These are phyloP conservation scores for Colletotrichum orbiculare DNA, from an alignment of 2,329 filamentous ascomycete species.

Conservation along the genomic window DNA sequence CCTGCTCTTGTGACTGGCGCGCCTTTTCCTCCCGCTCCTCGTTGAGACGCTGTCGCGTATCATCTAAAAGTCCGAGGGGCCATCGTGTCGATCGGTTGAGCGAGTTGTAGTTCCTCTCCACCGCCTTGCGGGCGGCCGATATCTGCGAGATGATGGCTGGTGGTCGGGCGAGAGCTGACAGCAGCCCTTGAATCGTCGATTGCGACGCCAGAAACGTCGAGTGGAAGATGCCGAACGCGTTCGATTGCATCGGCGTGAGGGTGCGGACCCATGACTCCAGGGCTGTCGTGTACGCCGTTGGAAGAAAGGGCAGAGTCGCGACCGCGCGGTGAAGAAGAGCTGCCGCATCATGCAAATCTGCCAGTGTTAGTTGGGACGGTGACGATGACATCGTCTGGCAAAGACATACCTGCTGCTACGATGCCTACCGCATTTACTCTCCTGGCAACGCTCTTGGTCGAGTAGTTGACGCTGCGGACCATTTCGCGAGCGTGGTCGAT, in stretches of 20 bases:
- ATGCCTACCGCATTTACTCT: slow-evolving; percentile 80
- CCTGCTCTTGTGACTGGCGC: slow-evolving; percentile 74
- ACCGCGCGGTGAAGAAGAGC: slow-evolving; percentile 64
- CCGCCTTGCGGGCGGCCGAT: slow-evolving; percentile 74
- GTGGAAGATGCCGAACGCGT: slow-evolving; percentile 79
- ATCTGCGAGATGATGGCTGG: slow-evolving; percentile 82
- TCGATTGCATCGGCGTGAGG: slow-evolving; percentile 75
- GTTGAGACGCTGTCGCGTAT: slow-evolving; percentile 83
- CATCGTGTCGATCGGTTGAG: slow-evolving; percentile 80
- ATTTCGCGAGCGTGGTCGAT: slow-evolving; percentile 91
- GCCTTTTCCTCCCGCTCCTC: slow-evolving; percentile 88
- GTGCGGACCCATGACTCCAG: slow-evolving; percentile 78
- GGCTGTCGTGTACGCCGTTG: slow-evolving; percentile 73
- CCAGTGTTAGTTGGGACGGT: slow-evolving; percentile 6
- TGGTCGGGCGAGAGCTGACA: slow-evolving; percentile 82
- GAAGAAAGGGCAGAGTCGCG: slow-evolving; percentile 73
- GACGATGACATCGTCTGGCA: not conserved
- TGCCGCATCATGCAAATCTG: slow-evolving; percentile 77
- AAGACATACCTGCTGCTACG: slow-evolving; percentile 65
- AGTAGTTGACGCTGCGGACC: slow-evolving; percentile 84
- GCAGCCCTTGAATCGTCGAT: slow-evolving; percentile 83
- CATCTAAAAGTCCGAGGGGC: slow-evolving; percentile 86
- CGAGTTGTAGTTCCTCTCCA: slow-evolving; percentile 82
- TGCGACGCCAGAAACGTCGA: slow-evolving; percentile 83
- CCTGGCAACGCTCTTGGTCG: slow-evolving; percentile 84